A percentile compares a stretch with the other conserved stretches of the same genome.
phyloP scores from a whole-genome alignment of 2,329 filamentous ascomycete species.

The Botrytis fragariae region DNA sequence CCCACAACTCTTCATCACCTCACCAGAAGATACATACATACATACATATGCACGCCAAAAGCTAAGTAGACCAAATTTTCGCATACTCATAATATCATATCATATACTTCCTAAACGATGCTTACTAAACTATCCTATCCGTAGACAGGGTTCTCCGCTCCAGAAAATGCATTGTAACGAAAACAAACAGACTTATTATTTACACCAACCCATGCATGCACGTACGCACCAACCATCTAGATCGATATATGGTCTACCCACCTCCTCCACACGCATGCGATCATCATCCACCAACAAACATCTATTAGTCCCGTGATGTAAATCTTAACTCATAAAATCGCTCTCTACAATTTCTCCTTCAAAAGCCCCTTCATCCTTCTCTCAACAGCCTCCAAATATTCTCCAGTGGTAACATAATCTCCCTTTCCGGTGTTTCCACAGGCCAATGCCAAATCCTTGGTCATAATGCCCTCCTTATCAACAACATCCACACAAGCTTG shows the following conservation, averaged over 20 bases:
- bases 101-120: not conserved
- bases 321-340: not conserved
- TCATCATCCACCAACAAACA: not conserved
- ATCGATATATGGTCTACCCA: not conserved
- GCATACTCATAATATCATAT: not conserved
- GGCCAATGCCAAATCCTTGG: constrained; percentile 95
- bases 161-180: not conserved
- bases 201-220: not conserved
- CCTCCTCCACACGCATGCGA: not conserved
- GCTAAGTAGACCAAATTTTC: not conserved
- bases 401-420: constrained; percentile 85
- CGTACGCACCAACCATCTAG: not conserved
- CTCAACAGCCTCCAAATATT: constrained; percentile 93
- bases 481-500: constrained; percentile 92
- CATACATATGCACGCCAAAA: not conserved
- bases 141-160: not conserved
- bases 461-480: constrained; percentile 94
- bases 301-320: not conserved
- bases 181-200: not conserved
- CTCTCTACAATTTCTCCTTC: constrained; percentile 66
- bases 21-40: not conserved
- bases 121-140: not conserved
- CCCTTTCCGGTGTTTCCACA: constrained; percentile 82
- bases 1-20: no score
- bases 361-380: constrained; percentile 77